Conservation (phyloP, 345 rosid species). For the Syzygium grande region DNA sequence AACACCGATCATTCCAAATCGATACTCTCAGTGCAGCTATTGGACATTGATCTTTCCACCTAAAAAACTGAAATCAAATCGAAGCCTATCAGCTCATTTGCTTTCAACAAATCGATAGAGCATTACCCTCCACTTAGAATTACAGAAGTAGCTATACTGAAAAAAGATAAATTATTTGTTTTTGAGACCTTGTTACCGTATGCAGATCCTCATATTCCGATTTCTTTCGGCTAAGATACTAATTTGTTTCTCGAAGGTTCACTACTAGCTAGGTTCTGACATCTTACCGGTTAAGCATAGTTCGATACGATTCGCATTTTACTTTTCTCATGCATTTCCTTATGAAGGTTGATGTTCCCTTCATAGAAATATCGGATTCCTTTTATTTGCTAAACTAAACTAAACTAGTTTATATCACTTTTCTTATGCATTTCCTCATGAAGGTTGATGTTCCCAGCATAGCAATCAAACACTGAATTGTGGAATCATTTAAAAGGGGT, state of each 20-base stretch:
- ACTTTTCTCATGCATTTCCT: neutral
- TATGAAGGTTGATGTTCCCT: neutral
- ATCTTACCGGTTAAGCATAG: neutral
- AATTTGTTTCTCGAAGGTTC: neutral
- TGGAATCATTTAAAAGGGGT: no score
- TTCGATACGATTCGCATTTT: neutral
- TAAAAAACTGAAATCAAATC: no score
- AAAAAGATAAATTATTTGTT: neutral
- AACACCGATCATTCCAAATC: no score
- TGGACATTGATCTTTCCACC: no score
- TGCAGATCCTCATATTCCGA: neutral
- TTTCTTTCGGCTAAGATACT: neutral
- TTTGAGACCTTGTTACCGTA: neutral
- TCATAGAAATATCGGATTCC: neutral
- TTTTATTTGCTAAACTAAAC: neutral
- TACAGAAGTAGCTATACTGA: neutral
- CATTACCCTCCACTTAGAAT: neutral
- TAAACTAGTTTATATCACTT: no score
- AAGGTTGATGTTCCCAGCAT: no score
- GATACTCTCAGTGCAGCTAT: no score
- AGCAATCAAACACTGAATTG: no score
- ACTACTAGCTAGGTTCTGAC: neutral
- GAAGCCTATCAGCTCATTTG: no score
- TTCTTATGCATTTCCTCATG: no score
- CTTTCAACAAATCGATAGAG: no score